Evolutionary conservation across 2,329 filamentous ascomycete species (phyloP).

Genomic region (Cladobotryum protrusum): DNA sequence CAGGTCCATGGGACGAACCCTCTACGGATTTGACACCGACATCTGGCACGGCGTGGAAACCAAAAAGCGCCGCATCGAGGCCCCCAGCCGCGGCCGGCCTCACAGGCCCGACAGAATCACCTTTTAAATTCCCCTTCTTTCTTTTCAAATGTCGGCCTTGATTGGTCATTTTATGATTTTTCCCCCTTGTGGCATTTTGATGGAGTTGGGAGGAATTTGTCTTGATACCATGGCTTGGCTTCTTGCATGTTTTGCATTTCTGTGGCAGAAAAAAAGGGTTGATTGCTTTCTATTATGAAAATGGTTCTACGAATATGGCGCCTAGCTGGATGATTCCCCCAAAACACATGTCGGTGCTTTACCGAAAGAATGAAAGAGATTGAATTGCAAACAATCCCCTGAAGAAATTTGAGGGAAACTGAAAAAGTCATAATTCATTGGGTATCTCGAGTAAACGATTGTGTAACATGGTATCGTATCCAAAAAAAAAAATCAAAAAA

Average conservation of each 20-base stretch:
- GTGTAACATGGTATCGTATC: not conserved
- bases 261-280: too few relatives aligned
- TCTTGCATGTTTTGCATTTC: too few relatives aligned
- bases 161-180: conserved; percentile 4
- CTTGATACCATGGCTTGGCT: too few relatives aligned
- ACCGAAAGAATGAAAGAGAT: too few relatives aligned
- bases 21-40: conserved; percentile 53
- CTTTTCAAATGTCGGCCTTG: not conserved
- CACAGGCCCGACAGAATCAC: conserved; percentile 4
- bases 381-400: too few relatives aligned
- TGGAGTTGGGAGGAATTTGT: too few relatives aligned
- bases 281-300: too few relatives aligned
- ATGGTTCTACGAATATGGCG: too few relatives aligned
- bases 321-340: too few relatives aligned
- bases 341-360: too few relatives aligned
- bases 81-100: not conserved
- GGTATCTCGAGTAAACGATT: conserved; percentile 23
- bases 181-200: not conserved
- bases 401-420: not conserved
- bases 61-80: not conserved
- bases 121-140: not conserved
- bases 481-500: conserved; percentile 4
- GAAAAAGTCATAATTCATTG: conserved; percentile 4
- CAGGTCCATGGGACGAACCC: conserved; percentile 48
- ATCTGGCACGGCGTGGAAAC: conserved; percentile 17